These are phyloP conservation scores for Syncephalis plumigaleata DNA, from an alignment of 371 early-diverging fungal genomes.

Conservation along the genomic window DNA sequence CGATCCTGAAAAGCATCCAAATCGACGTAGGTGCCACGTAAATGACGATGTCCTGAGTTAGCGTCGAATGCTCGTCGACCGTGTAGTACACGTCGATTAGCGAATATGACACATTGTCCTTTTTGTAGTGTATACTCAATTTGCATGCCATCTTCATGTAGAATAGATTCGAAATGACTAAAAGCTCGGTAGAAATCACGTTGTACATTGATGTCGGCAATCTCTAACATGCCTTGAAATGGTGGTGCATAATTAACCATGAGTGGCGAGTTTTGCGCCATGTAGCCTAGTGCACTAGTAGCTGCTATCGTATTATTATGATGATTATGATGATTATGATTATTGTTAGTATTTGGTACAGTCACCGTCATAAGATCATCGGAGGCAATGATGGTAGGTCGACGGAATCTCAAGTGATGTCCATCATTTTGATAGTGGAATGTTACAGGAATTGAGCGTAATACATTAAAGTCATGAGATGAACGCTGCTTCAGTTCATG, in stretches of 20 bases:
- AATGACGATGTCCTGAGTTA: conserved; percentile 28
- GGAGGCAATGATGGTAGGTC: conserved; percentile 34
- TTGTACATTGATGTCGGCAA: conserved; percentile 17
- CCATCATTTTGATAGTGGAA: conserved; percentile 73
- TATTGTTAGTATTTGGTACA: no score
- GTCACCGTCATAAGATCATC: no score
- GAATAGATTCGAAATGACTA: conserved; percentile 34
- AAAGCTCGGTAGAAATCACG: conserved; percentile 55
- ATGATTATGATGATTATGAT: no score
- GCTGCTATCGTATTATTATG: no score
- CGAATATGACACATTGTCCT: conserved; percentile 64
- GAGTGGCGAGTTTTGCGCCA: conserved; percentile 1
- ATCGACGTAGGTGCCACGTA: conserved; percentile 66
- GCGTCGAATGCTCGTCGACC: conserved; percentile 59
- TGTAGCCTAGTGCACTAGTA: no score
- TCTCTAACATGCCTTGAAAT: conserved; percentile 70
- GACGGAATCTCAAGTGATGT: conserved; percentile 48
- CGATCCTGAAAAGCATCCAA: conserved; percentile 65
- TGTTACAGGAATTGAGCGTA: conserved; percentile 42
- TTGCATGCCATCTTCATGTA: conserved; percentile 35
- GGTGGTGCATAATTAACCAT: conserved; percentile 71
- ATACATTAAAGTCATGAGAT: conserved; percentile 39
- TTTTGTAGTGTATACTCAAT: conserved; percentile 44
- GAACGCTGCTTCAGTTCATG: conserved; percentile 25
- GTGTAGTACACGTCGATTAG: conserved; percentile 70